phyloP scores from a whole-genome alignment of 2,329 filamentous ascomycete species.

The Aureobasidium pullulans region DNA sequence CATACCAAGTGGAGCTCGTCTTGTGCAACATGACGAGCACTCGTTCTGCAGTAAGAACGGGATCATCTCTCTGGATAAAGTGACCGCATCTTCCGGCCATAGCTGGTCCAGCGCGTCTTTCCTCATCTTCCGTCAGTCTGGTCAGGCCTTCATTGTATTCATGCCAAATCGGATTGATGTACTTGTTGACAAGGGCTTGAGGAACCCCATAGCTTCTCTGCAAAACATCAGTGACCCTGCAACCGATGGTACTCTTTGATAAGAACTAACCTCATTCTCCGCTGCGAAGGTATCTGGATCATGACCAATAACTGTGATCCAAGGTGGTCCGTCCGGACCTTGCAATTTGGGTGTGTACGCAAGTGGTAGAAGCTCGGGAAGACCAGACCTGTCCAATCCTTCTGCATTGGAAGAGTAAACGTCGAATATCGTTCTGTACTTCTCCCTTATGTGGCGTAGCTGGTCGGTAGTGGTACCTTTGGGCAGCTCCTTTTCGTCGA shows the following conservation, averaged over 20 bases:
- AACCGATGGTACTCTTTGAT: background rate
- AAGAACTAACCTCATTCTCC: slow-evolving; percentile 13
- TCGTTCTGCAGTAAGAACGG: slow-evolving; percentile 34
- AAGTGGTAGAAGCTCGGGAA: slow-evolving; percentile 38
- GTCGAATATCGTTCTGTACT: slow-evolving; percentile 39
- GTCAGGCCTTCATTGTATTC: slow-evolving; percentile 47
- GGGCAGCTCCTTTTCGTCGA: slow-evolving; percentile 37
- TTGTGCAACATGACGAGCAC: background rate
- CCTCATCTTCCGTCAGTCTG: slow-evolving; percentile 33
- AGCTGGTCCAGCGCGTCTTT: slow-evolving; percentile 37
- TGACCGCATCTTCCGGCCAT: slow-evolving; percentile 45
- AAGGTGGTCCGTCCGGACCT: slow-evolving; percentile 31
- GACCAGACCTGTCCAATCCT: slow-evolving; percentile 41
- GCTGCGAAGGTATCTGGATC: slow-evolving; percentile 46
- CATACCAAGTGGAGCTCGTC: too few species aligned
- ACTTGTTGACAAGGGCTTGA: slow-evolving; percentile 37
- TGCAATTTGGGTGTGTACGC: slow-evolving; percentile 37
- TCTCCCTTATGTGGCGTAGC: slow-evolving; percentile 29
- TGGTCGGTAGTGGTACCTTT: slow-evolving; percentile 30
- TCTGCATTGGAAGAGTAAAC: slow-evolving; percentile 45
- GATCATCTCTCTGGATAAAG: slow-evolving; percentile 50
- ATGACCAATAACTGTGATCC: slow-evolving; percentile 47
- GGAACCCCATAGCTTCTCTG: background rate
- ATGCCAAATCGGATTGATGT: slow-evolving; percentile 48
- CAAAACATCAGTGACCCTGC: background rate